Conservation (phyloP, 2,329 filamentous ascomycete genomes). For the Emmonsia crescens region DNA sequence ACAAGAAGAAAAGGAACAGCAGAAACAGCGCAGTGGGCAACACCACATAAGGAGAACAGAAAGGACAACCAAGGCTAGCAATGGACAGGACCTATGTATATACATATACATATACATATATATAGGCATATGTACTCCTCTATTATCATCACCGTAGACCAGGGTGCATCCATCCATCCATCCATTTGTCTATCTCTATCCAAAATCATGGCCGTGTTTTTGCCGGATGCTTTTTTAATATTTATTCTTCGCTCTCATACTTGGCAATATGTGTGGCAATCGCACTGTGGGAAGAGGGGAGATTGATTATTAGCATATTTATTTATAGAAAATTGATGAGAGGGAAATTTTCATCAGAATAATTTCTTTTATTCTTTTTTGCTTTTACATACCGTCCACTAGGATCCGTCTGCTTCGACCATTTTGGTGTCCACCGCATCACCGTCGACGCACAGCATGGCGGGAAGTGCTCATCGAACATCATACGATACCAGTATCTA, state of each 20-base stretch:
- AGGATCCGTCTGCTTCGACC: conserved; percentile 92
- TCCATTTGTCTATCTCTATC: not conserved
- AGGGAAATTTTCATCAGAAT: not conserved
- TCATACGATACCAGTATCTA: conserved; percentile 90
- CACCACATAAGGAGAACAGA: not conserved
- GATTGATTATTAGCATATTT: conserved; percentile 13
- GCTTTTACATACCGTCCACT: conserved; percentile 70
- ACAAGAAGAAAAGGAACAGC: not conserved
- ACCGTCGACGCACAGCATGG: conserved; percentile 83
- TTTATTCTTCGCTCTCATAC: conserved; percentile 43
- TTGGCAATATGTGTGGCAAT: conserved; percentile 66
- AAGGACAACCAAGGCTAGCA: not conserved
- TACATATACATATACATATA: not conserved
- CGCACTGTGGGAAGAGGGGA: conserved; percentile 42
- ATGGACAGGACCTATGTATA: not conserved
- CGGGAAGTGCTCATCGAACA: conserved; percentile 99
- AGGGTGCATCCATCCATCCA: not conserved
- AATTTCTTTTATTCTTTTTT: too few species aligned
- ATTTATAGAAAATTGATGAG: not conserved
- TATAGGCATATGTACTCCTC: not conserved
- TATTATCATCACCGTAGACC: not conserved
- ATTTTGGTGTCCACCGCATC: conserved; percentile 92
- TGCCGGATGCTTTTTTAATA: not conserved
- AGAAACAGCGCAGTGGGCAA: not conserved
- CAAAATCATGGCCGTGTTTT: not conserved